A percentile compares a stretch with the other conserved stretches of the same genome.
Evolutionary conservation across 768 basidiomycete genomes (phyloP).

Genomic region (Lactarius sanguifluus): DNA sequence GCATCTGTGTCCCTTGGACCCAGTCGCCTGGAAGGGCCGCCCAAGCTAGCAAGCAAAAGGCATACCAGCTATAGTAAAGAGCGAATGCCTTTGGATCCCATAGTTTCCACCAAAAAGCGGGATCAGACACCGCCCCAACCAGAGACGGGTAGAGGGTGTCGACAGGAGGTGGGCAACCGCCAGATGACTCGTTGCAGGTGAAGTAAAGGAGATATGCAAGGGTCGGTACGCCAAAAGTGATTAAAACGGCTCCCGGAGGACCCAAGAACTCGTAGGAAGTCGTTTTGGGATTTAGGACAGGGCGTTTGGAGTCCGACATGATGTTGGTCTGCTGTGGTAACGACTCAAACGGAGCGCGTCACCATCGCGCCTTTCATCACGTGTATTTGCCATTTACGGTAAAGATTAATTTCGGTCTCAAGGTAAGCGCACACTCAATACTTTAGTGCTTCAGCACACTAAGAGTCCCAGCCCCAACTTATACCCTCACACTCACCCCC

Average conservation of each 20-base stretch:
- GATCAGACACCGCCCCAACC: slow-evolving; percentile 46
- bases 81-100: slow-evolving; percentile 81
- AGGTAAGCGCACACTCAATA: background rate
- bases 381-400: background rate
- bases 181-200: slow-evolving; percentile 68
- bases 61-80: slow-evolving; percentile 87
- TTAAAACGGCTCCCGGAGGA: slow-evolving; percentile 69
- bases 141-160: slow-evolving; percentile 45
- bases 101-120: slow-evolving; percentile 66
- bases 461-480: slow-evolving; percentile 48
- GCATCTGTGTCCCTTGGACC: slow-evolving; percentile 45
- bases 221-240: slow-evolving; percentile 69
- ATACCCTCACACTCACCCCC: slow-evolving; percentile 50
- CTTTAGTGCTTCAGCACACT: background rate
- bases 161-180: slow-evolving; percentile 64
- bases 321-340: slow-evolving; percentile 7
- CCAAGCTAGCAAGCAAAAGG: slow-evolving; percentile 85
- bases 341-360: background rate
- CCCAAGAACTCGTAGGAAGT: slow-evolving; percentile 80
- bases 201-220: slow-evolving; percentile 75
- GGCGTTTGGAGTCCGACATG: slow-evolving; percentile 16
- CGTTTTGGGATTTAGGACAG: slow-evolving; percentile 62
- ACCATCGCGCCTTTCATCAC: background rate
- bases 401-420: background rate
- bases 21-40: slow-evolving; percentile 62